A percentile compares a stretch with the other conserved stretches of the same genome.
Evolutionary conservation across 78 protist genomes (phyloP).

Genomic region (Dictyostelium firmibasis): DNA sequence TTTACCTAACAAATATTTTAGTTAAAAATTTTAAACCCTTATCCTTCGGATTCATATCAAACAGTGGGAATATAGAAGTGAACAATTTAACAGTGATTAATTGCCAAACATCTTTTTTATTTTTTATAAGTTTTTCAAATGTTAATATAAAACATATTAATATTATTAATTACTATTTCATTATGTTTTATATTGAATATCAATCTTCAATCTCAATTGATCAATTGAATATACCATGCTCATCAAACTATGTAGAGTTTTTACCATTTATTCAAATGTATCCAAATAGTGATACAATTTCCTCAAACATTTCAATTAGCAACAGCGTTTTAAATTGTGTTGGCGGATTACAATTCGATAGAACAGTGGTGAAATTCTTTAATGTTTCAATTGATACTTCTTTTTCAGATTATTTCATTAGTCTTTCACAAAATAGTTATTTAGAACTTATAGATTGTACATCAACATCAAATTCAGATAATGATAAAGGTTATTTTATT

Average conservation of each 20-base stretch:
- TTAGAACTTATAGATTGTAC: not conserved
- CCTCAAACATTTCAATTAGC: not conserved
- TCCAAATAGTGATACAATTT: not conserved
- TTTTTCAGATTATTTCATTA: not conserved
- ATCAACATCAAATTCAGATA: not conserved
- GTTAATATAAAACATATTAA: not conserved
- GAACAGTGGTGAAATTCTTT: not conserved
- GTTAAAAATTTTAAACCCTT: too few species aligned
- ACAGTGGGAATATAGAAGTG: not conserved
- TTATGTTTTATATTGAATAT: not conserved
- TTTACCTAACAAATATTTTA: too few species aligned
- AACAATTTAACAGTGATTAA: not conserved
- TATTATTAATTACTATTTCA: not conserved
- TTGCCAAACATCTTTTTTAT: not conserved
- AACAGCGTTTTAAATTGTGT: not conserved
- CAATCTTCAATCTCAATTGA: not conserved
- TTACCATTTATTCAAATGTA: not conserved
- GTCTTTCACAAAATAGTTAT: not conserved
- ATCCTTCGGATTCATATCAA: too few species aligned
- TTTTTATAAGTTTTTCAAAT: not conserved
- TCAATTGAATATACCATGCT: not conserved
- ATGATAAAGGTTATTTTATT: not conserved
- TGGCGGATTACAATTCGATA: not conserved
- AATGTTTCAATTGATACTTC: not conserved
- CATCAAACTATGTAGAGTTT: not conserved